Base-by-base conservation (phyloP, 73 alveolate species). In the Paramecium caudatum region DNA sequence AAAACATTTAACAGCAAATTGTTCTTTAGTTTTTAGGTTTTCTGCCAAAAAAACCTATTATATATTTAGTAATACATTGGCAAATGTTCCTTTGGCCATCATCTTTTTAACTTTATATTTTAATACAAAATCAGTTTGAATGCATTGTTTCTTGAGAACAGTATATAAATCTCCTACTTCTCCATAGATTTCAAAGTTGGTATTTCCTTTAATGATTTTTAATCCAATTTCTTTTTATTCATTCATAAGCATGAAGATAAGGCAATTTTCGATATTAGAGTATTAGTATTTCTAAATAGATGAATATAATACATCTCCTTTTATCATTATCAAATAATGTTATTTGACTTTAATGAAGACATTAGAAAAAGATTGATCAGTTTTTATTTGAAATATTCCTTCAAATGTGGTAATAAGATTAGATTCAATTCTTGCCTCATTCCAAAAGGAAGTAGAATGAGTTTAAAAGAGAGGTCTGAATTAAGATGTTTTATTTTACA, bases 41-140 rank as follows among this genome's bases (percentile, higher is more conserved):
- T 55, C 80, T 55, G 46, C 27, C 43, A 55, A 55, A 55, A 55
- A 23, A 7, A 55, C 80, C 80, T 55, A 23, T 3, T 8, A 55
- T 4, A 27, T 9, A 55, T 55, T 55, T 27, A 19, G 12, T 10
- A 4, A 55, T 55, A 23, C 46, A 23, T 55, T 23, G 23, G 80
- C 46, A 6, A 23, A 55, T 4, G 46, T 23, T 3, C 46, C 80
- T 23, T 55, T 23, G 3, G 80, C 46, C 46, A 55, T 55, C 80
- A 55, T 27, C 13, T 55, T 55, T 4, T 7, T 55, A 16, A 55
- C 46, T 15, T 10, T 55, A 55, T 55, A 55, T 55, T 55, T 55
- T 55, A 23, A 55, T 55, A 55, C 46, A 55, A 55, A 55, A 43
- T 23, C 80, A 10, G 30, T 55, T 23, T 55, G 30, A 55, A 55